phyloP scores from a whole-genome alignment of 129 eudicot species.

The Centaurea solstitialis region DNA sequence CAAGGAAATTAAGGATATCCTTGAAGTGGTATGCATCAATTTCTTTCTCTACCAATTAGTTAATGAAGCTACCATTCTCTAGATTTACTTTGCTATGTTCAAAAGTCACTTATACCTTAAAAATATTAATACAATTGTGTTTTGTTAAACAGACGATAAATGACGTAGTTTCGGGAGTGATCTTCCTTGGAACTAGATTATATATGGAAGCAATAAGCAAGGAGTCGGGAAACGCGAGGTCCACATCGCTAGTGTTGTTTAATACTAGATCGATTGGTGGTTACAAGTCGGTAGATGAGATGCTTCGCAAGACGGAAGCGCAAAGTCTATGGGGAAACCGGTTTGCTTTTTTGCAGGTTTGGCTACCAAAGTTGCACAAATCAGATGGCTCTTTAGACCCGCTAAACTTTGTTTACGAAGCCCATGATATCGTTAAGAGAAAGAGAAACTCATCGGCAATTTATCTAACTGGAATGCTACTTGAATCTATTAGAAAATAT shows the following conservation, averaged over 20 bases:
- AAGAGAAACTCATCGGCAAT: slow-evolving; percentile 40
- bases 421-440: slow-evolving; percentile 29
- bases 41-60: background rate
- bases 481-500: slow-evolving; percentile 28
- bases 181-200: slow-evolving; percentile 42
- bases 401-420: slow-evolving; percentile 26
- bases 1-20: slow-evolving; percentile 35
- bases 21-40: slow-evolving; percentile 33
- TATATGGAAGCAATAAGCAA: slow-evolving; percentile 44
- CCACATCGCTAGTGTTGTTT: slow-evolving; percentile 46
- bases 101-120: too few relatives aligned
- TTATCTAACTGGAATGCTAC: slow-evolving; percentile 33
- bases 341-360: slow-evolving; percentile 37
- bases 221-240: slow-evolving; percentile 19
- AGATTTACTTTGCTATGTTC: too few relatives aligned
- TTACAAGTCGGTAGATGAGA: slow-evolving; percentile 36
- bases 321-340: slow-evolving; percentile 48
- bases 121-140: background rate
- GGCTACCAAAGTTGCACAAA: slow-evolving; percentile 21
- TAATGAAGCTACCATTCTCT: too few relatives aligned
- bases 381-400: slow-evolving; percentile 13
- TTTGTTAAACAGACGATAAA: slow-evolving; percentile 41
- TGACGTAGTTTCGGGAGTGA: slow-evolving; percentile 39
- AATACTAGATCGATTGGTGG: slow-evolving; percentile 45
- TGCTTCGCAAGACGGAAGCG: slow-evolving; percentile 23